These are phyloP conservation scores for Boletus rufocinnamomeus DNA, from an alignment of 768 basidiomycete genomes.

Conservation along the genomic window DNA sequence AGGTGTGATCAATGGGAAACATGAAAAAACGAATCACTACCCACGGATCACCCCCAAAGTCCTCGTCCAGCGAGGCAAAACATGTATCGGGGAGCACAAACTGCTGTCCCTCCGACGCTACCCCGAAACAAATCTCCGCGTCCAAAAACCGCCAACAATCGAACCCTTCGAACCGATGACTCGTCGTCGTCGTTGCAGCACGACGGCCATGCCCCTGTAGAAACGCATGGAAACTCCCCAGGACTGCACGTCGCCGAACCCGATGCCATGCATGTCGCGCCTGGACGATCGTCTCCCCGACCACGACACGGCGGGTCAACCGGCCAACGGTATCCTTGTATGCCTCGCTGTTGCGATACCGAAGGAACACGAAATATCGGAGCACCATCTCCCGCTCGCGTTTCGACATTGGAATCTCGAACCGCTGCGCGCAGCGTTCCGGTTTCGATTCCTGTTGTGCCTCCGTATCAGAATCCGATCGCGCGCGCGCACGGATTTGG, in stretches of 20 bases:
- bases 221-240: conserved; percentile 34
- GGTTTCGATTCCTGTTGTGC: background rate
- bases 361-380: conserved; percentile 55
- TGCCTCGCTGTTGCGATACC: conserved; percentile 56
- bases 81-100: conserved; percentile 56
- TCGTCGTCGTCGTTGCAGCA: background rate
- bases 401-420: conserved; percentile 24
- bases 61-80: conserved; percentile 55
- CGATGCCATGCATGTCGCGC: conserved; percentile 30
- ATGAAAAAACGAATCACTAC: conserved; percentile 7
- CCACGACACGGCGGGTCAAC: conserved; percentile 28
- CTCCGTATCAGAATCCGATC: background rate
- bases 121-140: conserved; percentile 55
- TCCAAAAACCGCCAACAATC: conserved; percentile 52
- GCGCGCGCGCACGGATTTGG: conserved; percentile 25
- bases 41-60: conserved; percentile 37
- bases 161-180: conserved; percentile 20
- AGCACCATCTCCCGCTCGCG: conserved; percentile 42
- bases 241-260: conserved; percentile 29
- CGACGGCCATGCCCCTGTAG: conserved; percentile 16
- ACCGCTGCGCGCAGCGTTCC: conserved; percentile 10
- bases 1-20: background rate
- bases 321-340: conserved; percentile 43
- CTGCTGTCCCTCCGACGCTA: conserved; percentile 56
- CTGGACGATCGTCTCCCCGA: conserved; percentile 23